These are phyloP conservation scores for Colletotrichum incanum DNA, from an alignment of 2,329 filamentous ascomycete genomes.

Conservation along the genomic window DNA sequence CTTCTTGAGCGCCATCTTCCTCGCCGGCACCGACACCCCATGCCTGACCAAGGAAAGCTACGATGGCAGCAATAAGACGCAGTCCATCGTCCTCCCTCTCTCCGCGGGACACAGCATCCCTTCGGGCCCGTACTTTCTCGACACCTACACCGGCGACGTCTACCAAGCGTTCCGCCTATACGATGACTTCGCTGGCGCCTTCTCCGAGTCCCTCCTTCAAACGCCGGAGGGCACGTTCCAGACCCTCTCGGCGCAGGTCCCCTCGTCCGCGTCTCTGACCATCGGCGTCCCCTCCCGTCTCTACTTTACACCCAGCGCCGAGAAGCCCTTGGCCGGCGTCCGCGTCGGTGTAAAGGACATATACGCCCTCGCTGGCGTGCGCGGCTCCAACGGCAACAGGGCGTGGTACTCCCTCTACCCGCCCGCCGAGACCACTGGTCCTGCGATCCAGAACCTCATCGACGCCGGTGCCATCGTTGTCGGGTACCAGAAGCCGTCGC, in stretches of 20 bases:
- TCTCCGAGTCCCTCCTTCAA: conserved; percentile 52
- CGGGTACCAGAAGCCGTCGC: conserved; percentile 62
- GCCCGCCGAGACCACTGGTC: conserved; percentile 61
- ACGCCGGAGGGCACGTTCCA: conserved; percentile 52
- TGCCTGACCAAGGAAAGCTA: conserved; percentile 42
- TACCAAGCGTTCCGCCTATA: conserved; percentile 56
- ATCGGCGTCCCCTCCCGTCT: conserved; percentile 72
- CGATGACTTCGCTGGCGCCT: conserved; percentile 53
- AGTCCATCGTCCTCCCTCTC: conserved; percentile 45
- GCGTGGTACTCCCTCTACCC: conserved; percentile 71
- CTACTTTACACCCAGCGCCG: conserved; percentile 67
- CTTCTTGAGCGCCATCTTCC: conserved; percentile 47
- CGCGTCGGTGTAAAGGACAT: conserved; percentile 76
- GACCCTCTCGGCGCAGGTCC: conserved; percentile 52
- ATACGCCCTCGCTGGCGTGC: conserved; percentile 69
- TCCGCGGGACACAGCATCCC: conserved; percentile 45
- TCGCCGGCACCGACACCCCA: conserved; percentile 36
- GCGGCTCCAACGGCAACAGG: conserved; percentile 68
- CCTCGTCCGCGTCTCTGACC: conserved; percentile 49
- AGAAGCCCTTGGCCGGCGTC: conserved; percentile 73
- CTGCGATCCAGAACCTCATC: conserved; percentile 69
- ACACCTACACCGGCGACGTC: conserved; percentile 50
- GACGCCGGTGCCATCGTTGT: conserved; percentile 69
- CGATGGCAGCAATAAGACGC: conserved; percentile 34
- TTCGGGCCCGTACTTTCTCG: conserved; percentile 56